Conservation (phyloP, 257 asterid species). For the Plectranthus barbatus region DNA sequence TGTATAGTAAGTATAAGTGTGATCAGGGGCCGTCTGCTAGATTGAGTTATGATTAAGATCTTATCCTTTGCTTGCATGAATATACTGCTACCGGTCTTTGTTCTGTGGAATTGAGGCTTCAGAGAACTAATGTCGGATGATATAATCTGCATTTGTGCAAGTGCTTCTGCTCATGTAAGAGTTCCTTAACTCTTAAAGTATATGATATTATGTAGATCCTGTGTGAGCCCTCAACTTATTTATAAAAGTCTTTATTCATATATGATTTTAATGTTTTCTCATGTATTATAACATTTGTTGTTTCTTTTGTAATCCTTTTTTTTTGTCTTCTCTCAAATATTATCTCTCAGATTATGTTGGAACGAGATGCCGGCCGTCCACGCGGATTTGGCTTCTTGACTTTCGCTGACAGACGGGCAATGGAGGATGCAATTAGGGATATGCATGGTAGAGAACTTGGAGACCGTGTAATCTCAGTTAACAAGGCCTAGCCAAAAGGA, state of each 20-base stretch:
- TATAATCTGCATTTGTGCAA: constrained; percentile 25
- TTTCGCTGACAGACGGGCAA: too few relatives aligned
- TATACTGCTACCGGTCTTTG: constrained; percentile 26
- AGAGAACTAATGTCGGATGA: constrained; percentile 24
- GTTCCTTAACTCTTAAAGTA: constrained; percentile 19
- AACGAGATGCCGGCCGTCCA: too few relatives aligned
- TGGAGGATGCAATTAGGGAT: too few relatives aligned
- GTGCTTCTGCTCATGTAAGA: constrained; percentile 34
- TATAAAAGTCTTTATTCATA: neutral
- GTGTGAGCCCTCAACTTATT: neutral
- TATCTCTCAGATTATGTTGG: too few relatives aligned
- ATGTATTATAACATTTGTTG: neutral
- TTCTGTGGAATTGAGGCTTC: constrained; percentile 27
- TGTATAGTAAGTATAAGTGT: constrained; percentile 9
- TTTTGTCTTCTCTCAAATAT: too few relatives aligned
- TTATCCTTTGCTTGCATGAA: constrained; percentile 19
- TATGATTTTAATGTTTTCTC: neutral
- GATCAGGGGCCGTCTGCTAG: constrained; percentile 17
- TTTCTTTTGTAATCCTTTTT: too few relatives aligned
- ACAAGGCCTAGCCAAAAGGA: too few relatives aligned
- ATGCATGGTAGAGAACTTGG: too few relatives aligned
- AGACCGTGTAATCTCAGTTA: too few relatives aligned
- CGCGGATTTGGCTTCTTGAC: too few relatives aligned
- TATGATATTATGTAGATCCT: neutral
- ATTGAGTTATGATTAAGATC: constrained; percentile 19